Conservation (phyloP, 495 filamentous ascomycete species). For the Oidiodendron maius region DNA sequence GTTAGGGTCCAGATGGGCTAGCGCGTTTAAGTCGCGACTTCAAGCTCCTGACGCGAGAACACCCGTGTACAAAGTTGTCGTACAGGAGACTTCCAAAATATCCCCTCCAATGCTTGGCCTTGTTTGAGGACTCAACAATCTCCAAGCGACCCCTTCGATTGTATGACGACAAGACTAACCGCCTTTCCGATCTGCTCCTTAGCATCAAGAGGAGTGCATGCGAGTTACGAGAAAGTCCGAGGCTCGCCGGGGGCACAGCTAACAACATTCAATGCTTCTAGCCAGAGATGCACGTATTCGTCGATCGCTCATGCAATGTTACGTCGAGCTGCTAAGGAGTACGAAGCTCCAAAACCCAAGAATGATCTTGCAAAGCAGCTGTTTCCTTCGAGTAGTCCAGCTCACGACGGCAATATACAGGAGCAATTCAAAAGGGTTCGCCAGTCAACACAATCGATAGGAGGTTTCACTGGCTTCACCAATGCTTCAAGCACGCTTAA, state of each 20-base stretch:
- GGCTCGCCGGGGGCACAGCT: slow-evolving; percentile 10
- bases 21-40: slow-evolving; percentile 9
- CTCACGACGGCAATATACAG: slow-evolving; percentile 23
- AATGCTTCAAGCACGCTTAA: slow-evolving; percentile 12
- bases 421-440: slow-evolving; percentile 23
- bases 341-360: slow-evolving; percentile 19
- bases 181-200: slow-evolving; percentile 16
- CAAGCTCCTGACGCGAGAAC: slow-evolving; percentile 1
- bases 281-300: slow-evolving; percentile 9
- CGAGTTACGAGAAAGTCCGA: slow-evolving; percentile 17
- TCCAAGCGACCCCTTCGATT: slow-evolving; percentile 15
- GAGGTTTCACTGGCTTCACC: slow-evolving; percentile 17
- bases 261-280: slow-evolving; percentile 13
- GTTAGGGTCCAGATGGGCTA: neutral
- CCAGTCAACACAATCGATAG: slow-evolving; percentile 18
- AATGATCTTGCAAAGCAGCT: slow-evolving; percentile 36
- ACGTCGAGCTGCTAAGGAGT: slow-evolving; percentile 26
- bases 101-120: neutral
- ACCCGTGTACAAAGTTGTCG: neutral
- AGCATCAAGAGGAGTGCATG: slow-evolving; percentile 13
- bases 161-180: slow-evolving; percentile 20
- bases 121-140: neutral
- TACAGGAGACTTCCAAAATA: no score
- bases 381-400: slow-evolving; percentile 44
- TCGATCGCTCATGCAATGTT: slow-evolving; percentile 34